Evolutionary conservation across 805 yeast genomes (phyloP), one percentile per base, ranked within the genome.

Genomic region (Myxozyma sirexii): DNA sequence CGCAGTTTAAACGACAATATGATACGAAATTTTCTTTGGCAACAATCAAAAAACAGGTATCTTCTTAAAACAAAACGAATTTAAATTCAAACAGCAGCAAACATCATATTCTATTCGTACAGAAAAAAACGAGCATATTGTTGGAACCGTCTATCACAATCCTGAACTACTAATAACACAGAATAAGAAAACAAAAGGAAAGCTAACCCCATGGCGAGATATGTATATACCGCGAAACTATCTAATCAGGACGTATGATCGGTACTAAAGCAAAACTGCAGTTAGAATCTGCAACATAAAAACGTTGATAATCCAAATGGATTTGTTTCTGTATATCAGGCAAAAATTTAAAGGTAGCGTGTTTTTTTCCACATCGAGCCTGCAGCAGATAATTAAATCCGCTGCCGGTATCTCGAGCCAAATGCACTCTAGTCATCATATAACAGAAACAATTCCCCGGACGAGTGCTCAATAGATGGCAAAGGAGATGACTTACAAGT

Each of bases 361-460:
- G 94, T 83, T 79, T 87, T 87, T 87, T 87, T 89, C 96, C 96
- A 89, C 96, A 89, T 80, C 89, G 89, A 56, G 55, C 85, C 90
- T 81, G 74, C 78, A 31, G 42, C 54, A 17, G 42, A 54, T 39
- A 42, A 49, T 12, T 37, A 39, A 50, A 45, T 17, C 46, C 21
- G 23, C 47, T 19, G 15, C 4, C n/a, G 37, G 80, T 73, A 86
- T 86, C 96, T 88, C 93, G 96, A 89, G 96, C 96, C 96, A 89
- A 89, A 89, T 89, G 96, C 96, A 89, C 96, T 89, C 96, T 78
- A 78, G 83, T 87, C 94, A 87, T 87, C 94, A 87, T 81, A 46
- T 26, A 44, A 56, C 33, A 6, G 26, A 24, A 48, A 29, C 37
- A 27, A 31, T 13, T 2, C 29, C 43, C 13, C 33, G 15, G 27